Evolutionary conservation across 306 rosid genomes (phyloP), one percentile per base, ranked within the genome.

Genomic region (Arachis stenosperma): DNA sequence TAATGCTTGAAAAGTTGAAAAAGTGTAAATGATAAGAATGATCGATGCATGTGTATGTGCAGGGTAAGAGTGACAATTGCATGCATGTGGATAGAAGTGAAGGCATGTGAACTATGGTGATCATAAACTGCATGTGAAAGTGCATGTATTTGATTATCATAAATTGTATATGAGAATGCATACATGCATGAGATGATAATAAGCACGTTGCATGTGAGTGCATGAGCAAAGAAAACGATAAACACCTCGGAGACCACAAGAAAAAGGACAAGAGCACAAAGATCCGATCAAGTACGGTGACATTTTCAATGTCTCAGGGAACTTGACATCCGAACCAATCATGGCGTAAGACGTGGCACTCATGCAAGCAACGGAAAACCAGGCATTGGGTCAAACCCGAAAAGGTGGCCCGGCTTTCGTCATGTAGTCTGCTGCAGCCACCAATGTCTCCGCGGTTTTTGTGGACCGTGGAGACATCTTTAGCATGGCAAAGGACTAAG

Each of bases 331-430:
- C 2, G 60, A 76, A 14, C 67, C 88, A 8, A 69, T 90, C 17
- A 78, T 77, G 0, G 90, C 89, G 0, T 36, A 55, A 69, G 87
- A 87, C 61, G 92, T 90, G 0, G 81, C 85, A 39, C 69, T 82
- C 10, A 82, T 90, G 89, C 93, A 90, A 30, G 83, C 93, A 2
- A 86, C 86, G 0, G 97, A 88, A 69, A 84, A 79, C 77, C 36
- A 65, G 8, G 79, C 78, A 0, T 51, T 87, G 4, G 90, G 97
- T 5, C 78, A 83, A 41, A 83, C 90, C 61, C 88, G 63, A 12
- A 82, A 68, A 30, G 90, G 89, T 0, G 81, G 95, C 2, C 91
- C 90, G 0, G 91, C 96, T 0, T 61, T 87, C 0, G 89, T 87
- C 8, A 92, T 90, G 93, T 86, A 88, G 78, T 85, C 88, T 0